Conservation (phyloP, 2,329 filamentous ascomycete genomes). For the Epichloe glyceriae region DNA sequence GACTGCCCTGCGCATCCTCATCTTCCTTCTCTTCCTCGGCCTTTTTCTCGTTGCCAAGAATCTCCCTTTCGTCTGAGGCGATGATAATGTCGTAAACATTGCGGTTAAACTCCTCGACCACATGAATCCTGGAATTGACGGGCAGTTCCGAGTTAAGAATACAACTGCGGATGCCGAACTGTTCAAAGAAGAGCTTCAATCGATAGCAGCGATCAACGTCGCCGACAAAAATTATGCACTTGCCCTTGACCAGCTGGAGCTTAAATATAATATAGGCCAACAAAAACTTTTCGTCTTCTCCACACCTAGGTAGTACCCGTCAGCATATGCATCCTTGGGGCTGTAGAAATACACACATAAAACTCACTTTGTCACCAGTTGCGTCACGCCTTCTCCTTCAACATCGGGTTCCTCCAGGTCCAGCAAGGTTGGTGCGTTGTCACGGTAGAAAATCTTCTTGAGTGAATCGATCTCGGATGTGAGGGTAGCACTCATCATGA, state of each 20-base stretch:
- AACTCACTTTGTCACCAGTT: slow-evolving; percentile 69
- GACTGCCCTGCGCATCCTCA: slow-evolving; percentile 25
- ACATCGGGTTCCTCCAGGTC: slow-evolving; percentile 74
- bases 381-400: slow-evolving; percentile 63
- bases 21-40: slow-evolving; percentile 26
- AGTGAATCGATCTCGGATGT: slow-evolving; percentile 77
- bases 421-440: slow-evolving; percentile 55
- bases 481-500: slow-evolving; percentile 88
- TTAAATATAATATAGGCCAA: slow-evolving; percentile 92
- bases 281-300: slow-evolving; percentile 95
- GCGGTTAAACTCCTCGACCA: slow-evolving; percentile 95
- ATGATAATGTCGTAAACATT: slow-evolving; percentile 97
- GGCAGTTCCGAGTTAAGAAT: slow-evolving; percentile 91
- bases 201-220: slow-evolving; percentile 84
- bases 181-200: slow-evolving; percentile 87
- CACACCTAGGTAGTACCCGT: slow-evolving; percentile 42
- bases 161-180: slow-evolving; percentile 89
- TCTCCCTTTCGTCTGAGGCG: slow-evolving; percentile 81
- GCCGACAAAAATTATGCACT: slow-evolving; percentile 59
- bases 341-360: neutral
- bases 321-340: neutral
- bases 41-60: slow-evolving; percentile 53
- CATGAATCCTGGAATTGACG: slow-evolving; percentile 83
- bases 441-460: slow-evolving; percentile 69
- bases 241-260: slow-evolving; percentile 84